A percentile compares a stretch with the other conserved stretches of the same genome.
Evolutionary conservation across 176 grass and related monocot genomes (phyloP).

Genomic region (Cenchrus americanus): DNA sequence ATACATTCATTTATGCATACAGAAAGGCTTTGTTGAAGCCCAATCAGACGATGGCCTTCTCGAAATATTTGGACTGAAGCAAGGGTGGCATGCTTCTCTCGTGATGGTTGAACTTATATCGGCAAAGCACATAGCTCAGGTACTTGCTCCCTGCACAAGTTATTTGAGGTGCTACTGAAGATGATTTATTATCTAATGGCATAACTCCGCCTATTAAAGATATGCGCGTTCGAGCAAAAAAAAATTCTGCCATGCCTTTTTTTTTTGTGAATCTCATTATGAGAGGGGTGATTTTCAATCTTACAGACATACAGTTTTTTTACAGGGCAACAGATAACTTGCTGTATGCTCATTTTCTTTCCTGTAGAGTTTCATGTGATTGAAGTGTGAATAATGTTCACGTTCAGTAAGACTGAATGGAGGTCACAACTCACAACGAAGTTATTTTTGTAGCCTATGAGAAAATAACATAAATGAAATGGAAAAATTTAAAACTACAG

Average conservation of each 20-base stretch:
- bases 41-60: constrained; percentile 91
- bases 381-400: constrained; percentile 10
- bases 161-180: neutral
- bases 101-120: constrained; percentile 99
- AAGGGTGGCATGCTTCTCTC: constrained; percentile 99
- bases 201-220: neutral
- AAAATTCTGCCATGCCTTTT: neutral
- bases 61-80: constrained; percentile 98
- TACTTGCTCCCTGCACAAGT: constrained; percentile 36
- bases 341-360: neutral
- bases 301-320: constrained; percentile 1
- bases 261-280: neutral
- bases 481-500: neutral
- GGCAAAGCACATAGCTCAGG: constrained; percentile 98
- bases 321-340: constrained; percentile 14
- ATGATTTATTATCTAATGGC: constrained; percentile 7
- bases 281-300: neutral
- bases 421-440: neutral
- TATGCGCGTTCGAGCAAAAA: too few species aligned
- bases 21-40: constrained; percentile 97
- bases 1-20: constrained; percentile 32
- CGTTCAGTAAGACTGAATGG: neutral
- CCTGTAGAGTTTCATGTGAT: neutral
- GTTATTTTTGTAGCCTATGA: neutral
- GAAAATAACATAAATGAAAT: neutral